Conservation (phyloP, 192 early-diverging fungal species). For the Entomortierella lignicola region DNA sequence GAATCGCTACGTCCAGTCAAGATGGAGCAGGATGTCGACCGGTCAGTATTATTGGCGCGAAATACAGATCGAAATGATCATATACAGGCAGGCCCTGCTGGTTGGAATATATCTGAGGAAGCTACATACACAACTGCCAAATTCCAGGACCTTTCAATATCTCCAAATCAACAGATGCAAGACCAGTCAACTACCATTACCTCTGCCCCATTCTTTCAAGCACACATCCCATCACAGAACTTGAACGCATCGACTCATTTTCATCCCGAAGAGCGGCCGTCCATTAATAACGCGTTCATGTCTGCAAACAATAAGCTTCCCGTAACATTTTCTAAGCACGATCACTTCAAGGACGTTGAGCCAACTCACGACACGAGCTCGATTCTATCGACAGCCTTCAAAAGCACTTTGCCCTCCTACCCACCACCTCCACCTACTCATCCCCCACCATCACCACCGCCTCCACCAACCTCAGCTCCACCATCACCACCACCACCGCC, state of each 20-base stretch:
- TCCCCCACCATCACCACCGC: constrained; percentile 15
- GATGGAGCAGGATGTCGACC: background rate
- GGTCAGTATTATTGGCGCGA: background rate
- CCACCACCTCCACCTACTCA: background rate
- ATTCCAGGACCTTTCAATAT: constrained; percentile 9
- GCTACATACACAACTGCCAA: constrained; percentile 3
- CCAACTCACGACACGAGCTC: background rate
- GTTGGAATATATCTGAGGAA: constrained; percentile 4
- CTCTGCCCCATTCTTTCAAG: background rate
- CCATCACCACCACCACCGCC: constrained; percentile 16
- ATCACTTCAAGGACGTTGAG: background rate
- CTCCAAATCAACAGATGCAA: background rate
- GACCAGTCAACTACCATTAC: background rate
- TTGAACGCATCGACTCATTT: too few relatives aligned
- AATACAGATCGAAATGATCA: background rate
- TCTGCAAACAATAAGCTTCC: too few relatives aligned
- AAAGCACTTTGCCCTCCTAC: background rate
- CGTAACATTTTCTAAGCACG: background rate
- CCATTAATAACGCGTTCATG: too few relatives aligned
- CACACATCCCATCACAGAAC: too few relatives aligned
- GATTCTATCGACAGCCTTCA: background rate
- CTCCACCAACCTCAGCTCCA: constrained; percentile 16
- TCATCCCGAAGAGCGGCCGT: too few relatives aligned
- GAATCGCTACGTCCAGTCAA: background rate
- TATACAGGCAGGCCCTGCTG: too few relatives aligned